Evolutionary conservation across 202 grass and related monocot species (phyloP).

Genomic region (Digitaria exilis): DNA sequence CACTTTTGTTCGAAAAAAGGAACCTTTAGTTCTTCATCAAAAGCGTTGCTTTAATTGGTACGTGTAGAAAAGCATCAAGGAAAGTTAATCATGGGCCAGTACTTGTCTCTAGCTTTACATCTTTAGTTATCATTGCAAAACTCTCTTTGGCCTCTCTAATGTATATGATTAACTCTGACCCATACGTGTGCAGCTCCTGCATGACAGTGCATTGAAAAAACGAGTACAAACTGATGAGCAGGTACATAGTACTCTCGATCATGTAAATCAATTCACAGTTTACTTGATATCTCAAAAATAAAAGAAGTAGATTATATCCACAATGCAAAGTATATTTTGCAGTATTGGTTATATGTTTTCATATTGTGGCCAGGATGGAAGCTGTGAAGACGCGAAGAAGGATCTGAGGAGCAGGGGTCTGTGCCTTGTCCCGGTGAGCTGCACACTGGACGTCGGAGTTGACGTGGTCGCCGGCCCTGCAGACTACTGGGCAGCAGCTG

Average conservation of each 20-base stretch:
- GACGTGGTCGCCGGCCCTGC: conserved; percentile 56
- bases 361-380: conserved; percentile 38
- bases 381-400: conserved; percentile 46
- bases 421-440: conserved; percentile 86
- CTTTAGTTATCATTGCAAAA: conserved; percentile 51
- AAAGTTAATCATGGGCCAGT: conserved; percentile 67
- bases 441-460: conserved; percentile 56
- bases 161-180: conserved; percentile 24
- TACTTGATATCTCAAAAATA: conserved; percentile 6
- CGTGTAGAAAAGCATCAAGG: conserved; percentile 48
- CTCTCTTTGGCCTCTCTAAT: conserved; percentile 44
- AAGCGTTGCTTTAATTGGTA: conserved; percentile 42
- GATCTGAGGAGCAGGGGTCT: conserved; percentile 82
- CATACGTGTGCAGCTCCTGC: conserved; percentile 46
- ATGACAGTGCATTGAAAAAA: conserved; percentile 46
- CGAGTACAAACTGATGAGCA: conserved; percentile 37
- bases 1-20: conserved; percentile 54
- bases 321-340: neutral
- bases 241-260: conserved; percentile 15
- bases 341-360: neutral
- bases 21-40: conserved; percentile 51
- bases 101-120: conserved; percentile 56
- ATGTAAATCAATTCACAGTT: neutral
- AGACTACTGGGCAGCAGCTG: conserved; percentile 69
- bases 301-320: neutral